Percentiles rank a stretch among this genome's conserved stretches.
phyloP scores from a whole-genome alignment of 1,284 basidiomycete species.

The Paramarasmius palmivorus region DNA sequence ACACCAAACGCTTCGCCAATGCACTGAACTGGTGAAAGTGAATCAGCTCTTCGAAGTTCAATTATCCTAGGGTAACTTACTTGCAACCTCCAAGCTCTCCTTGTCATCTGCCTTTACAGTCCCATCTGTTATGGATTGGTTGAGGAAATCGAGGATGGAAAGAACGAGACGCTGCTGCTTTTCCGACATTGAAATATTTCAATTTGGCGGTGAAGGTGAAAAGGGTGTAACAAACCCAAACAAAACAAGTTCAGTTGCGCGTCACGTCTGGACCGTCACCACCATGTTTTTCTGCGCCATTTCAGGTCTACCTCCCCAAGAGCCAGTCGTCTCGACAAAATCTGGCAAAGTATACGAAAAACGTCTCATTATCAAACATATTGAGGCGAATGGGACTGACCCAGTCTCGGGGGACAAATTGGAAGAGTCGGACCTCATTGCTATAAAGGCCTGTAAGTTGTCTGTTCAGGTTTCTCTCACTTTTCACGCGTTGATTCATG shows the following conservation, averaged over 20 bases:
- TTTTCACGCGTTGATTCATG: conserved; percentile 7
- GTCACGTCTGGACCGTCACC: conserved; percentile 14
- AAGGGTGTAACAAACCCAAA: conserved; percentile 7
- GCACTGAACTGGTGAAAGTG: conserved; percentile 72
- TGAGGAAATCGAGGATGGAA: conserved; percentile 86
- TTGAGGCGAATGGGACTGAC: conserved; percentile 93
- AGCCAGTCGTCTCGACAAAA: conserved; percentile 91
- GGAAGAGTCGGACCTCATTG: conserved; percentile 87
- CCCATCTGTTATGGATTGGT: conserved; percentile 79
- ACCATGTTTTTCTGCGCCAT: conserved; percentile 91
- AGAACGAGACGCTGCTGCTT: conserved; percentile 77
- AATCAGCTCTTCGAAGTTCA: background rate
- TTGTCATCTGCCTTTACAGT: conserved; percentile 89
- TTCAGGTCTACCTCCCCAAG: conserved; percentile 92
- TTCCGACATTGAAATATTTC: too few relatives aligned
- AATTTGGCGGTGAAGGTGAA: conserved; percentile 2
- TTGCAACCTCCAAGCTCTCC: conserved; percentile 88
- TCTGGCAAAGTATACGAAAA: conserved; percentile 95
- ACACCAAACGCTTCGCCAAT: conserved; percentile 93
- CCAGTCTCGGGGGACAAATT: conserved; percentile 94
- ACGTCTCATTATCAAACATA: conserved; percentile 94
- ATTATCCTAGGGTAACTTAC: conserved; percentile 49
- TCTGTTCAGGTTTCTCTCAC: background rate
- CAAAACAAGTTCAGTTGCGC: conserved; percentile 5
- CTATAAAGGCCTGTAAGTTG: conserved; percentile 90